Evolutionary conservation across 768 basidiomycete genomes (phyloP), one percentile per base, ranked within the genome.

Genomic region (Tulasnella sp.): DNA sequence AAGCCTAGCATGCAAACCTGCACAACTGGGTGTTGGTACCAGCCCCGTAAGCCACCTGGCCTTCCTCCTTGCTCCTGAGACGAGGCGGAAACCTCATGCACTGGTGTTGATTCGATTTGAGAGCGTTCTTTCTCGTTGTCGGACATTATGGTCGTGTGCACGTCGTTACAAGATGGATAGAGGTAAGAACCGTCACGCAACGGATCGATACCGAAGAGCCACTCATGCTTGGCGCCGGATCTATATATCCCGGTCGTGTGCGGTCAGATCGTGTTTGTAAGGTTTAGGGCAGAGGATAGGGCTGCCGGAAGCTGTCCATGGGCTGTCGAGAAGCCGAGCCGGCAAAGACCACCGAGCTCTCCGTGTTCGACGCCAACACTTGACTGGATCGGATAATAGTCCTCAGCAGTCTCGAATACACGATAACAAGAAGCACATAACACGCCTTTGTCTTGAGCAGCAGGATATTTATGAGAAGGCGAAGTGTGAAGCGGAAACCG

Each of bases 1-100:
- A 93, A 85, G 54, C 91, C 92, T 22, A 93, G 84, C 82, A 93
- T 83, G 72, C 91, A 83, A 1, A 85, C 85, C 82, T 91, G 89
- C 0, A 87, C 88, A 76, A 85, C 79, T 29, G 89, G 87, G 78
- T 90, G 85, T 78, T 87, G 87, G 80, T 91, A 91, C 37, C 90
- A 8, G 15, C 88, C 88, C 79, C 82, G 87, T 73, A 87, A 73
- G 17, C 58, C 68, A 3, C n/a, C 45, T 19, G 58, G 64, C 17
- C 49, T n/a, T n/a, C 15, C 75, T 29, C 34, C 75, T 40, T 34
- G 14, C 25, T 68, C 67, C 11, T 76, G 52, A 2, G 36, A 45
- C 1, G 42, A 38, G 19, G 29, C 69, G 1, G 37, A 38, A 14
- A 38, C 31, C 69, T 38, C 69, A 39, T 71, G 69, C 37, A 36